Evolutionary conservation across 192 early-diverging fungal species (phyloP).

Genomic region (Diversispora eburnea): DNA sequence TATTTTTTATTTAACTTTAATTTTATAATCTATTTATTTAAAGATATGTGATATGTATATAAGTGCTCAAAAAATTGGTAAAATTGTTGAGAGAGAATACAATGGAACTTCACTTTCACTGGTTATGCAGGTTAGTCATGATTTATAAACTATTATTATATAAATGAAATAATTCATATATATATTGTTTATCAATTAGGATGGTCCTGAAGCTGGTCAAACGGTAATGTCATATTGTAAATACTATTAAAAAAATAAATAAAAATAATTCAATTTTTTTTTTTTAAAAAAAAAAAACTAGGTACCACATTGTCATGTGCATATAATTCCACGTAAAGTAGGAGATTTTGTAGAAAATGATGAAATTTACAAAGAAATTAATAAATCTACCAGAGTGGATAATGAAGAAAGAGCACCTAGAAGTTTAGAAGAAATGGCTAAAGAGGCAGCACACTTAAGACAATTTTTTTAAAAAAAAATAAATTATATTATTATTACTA

Average conservation of each 20-base stretch:
- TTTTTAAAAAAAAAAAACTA: constrained; percentile 29
- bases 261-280: too few relatives aligned
- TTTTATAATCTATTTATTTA: not conserved
- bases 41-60: constrained; percentile 71
- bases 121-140: constrained; percentile 61
- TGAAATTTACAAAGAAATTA: constrained; percentile 79
- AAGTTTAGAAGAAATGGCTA: constrained; percentile 75
- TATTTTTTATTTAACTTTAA: too few relatives aligned
- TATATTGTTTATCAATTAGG: constrained; percentile 38
- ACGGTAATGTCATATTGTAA: not conserved
- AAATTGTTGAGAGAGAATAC: constrained; percentile 70
- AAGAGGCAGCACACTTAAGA: constrained; percentile 49
- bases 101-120: constrained; percentile 70
- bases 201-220: constrained; percentile 59
- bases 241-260: too few relatives aligned
- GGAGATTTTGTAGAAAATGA: constrained; percentile 86
- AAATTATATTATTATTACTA: not conserved
- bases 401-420: constrained; percentile 69
- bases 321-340: constrained; percentile 78
- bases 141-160: not conserved
- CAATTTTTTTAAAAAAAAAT: constrained; percentile 15
- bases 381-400: constrained; percentile 52
- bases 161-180: not conserved
- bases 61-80: constrained; percentile 74
- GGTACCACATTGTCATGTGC: constrained; percentile 89